These are phyloP conservation scores for Penicillium decumbens DNA, from an alignment of 2,329 filamentous ascomycete genomes.

Conservation along the genomic window DNA sequence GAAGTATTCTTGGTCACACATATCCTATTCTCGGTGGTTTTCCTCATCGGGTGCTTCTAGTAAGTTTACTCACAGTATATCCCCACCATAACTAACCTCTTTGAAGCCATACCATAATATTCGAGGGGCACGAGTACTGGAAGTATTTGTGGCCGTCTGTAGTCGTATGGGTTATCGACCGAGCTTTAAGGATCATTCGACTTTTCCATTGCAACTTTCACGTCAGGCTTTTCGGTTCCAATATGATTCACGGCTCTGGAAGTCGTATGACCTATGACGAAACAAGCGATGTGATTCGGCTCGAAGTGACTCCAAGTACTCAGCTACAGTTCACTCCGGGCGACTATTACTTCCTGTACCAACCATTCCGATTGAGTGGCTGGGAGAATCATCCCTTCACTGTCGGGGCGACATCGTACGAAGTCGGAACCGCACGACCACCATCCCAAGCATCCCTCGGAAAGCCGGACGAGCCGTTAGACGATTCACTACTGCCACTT, in stretches of 20 bases:
- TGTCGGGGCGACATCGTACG: constrained; percentile 33
- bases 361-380: constrained; percentile 41
- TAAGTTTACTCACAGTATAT: constrained; percentile 23
- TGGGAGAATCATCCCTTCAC: constrained; percentile 54
- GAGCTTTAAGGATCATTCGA: constrained; percentile 43
- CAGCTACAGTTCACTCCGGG: constrained; percentile 41
- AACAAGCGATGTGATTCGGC: constrained; percentile 43
- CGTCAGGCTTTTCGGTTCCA: constrained; percentile 22
- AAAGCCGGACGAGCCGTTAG: constrained; percentile 9
- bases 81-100: neutral
- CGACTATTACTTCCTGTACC: constrained; percentile 50
- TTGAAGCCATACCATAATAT: constrained; percentile 46
- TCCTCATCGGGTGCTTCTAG: constrained; percentile 48
- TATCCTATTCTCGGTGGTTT: constrained; percentile 37
- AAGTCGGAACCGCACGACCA: neutral
- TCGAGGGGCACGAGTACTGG: constrained; percentile 46
- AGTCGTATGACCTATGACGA: constrained; percentile 44
- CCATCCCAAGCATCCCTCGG: neutral
- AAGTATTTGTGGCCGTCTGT: constrained; percentile 50
- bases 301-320: constrained; percentile 43
- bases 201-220: constrained; percentile 44
- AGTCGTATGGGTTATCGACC: constrained; percentile 48
- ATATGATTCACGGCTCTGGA: constrained; percentile 28
- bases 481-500: constrained; percentile 26
- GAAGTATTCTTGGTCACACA: constrained; percentile 43